Base-by-base conservation (phyloP, 176 grass and related monocot species). In the Aegilops longissima region DNA sequence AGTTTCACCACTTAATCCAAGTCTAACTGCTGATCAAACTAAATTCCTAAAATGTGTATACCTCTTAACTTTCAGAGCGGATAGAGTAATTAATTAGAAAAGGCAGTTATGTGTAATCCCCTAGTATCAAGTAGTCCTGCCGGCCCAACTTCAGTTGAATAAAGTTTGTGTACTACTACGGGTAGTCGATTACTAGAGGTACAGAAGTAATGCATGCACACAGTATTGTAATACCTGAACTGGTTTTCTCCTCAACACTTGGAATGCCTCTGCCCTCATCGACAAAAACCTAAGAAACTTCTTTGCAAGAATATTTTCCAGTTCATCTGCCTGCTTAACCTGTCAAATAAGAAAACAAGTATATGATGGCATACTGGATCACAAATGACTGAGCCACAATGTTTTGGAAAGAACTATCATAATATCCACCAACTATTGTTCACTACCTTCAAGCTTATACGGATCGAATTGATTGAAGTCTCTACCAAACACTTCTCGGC, bases 251-350 rank as follows among this genome's bases (percentile, higher is more conserved):
- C 96, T 89, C 87, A 98, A 82, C 40, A 95, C 96, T 89, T 98
- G 93, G 89, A 98, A 98, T 71, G 96, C 92, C 78, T 98, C 96
- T 21, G 96, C 96, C 49, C 93, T 95, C 96, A 98, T 98, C 30
- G 93, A 98, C 58, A 98, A 88, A 91, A 98, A 98, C 66, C 96
- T 83, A 79, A 98, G 96, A 6, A 98, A 95, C 47, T 98, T 98
- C 74, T 98, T 98, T 35, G 96, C 91, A 74, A 98, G 96, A 79
- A 98, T 98, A 66, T 98, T 98, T 84, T 98, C 96, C n/a, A 98
- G 88, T 72, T 98, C 96, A 91, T 98, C 96, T 63, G 93, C 86
- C 84, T 98, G 96, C 71, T 98, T 98, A 73, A 95, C 96, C 96
- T 98, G 84, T 34, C 88, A 71, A 23, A 59, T 65, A 72, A 63